Evolutionary conservation across 179 eudicot species (phyloP), one percentile per base, ranked within the genome.

Genomic region (Amaranthus tricolor): DNA sequence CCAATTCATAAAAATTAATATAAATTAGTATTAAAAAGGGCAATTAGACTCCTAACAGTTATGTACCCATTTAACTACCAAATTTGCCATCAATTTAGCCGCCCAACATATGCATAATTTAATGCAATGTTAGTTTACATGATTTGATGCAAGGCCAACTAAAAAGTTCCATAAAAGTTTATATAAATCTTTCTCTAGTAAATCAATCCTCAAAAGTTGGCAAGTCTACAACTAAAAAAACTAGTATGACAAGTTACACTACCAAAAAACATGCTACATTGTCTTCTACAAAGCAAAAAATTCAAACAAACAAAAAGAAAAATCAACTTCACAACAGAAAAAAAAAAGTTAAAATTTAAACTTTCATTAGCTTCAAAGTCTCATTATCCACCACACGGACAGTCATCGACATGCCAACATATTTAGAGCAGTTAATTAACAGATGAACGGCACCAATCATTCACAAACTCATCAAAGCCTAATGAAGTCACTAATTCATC

Each of bases 241-340:
- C 21, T 62, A 62, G 17, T 40, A 14, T 31, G 40, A 31, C 40
- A 31, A 31, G 40, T 31, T 31, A 31, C 40, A 31, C 40, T 40
- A 16, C n/a, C 67, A 63, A 43, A 43, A 48, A 66, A 11, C 40
- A 66, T 66, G 31, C 40, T 65, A 19, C 69, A 66, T 66, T 66
- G 52, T 66, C 68, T 8, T 17, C 9, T 7, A 8, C 12, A n/a
- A n/a, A 16, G 31, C 15, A 45, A 17, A 52, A 11, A 66, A 19
- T 45, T 64, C 24, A 44, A 9, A 65, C 69, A 45, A 16, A 53
- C 53, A 47, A 45, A 65, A 45, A 45, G 48, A 12, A 7, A 4
- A 5, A 10, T 13, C 52, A 65, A 1, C 6, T 17, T 5, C 11
- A 48, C 40, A 15, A 48, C 5, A 9, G 10, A n/a, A 66, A 66